These are phyloP conservation scores for Canariomyces notabilis DNA, from an alignment of 2,329 filamentous ascomycete genomes.

Conservation along the genomic window DNA sequence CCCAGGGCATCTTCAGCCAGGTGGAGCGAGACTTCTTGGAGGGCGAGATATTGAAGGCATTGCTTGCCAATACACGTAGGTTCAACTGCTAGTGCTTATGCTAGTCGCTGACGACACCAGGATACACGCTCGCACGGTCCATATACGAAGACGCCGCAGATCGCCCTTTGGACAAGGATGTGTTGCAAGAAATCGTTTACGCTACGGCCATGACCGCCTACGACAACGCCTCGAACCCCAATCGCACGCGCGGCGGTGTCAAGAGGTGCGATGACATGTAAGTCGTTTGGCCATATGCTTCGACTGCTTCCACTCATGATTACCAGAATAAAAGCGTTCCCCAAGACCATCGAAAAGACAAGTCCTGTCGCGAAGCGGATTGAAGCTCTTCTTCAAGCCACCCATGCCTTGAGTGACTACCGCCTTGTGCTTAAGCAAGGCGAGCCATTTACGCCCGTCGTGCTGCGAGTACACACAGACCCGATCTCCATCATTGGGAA, in stretches of 20 bases:
- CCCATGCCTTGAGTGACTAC: constrained; percentile 71
- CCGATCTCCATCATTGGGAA: constrained; percentile 68
- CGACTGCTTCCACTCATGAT: constrained; percentile 2
- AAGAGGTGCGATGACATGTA: constrained; percentile 74
- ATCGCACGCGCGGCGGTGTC: constrained; percentile 68
- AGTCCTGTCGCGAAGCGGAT: constrained; percentile 48
- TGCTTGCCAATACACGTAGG: constrained; percentile 59
- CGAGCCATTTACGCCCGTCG: constrained; percentile 73
- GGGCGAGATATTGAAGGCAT: constrained; percentile 62
- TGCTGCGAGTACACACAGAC: constrained; percentile 70
- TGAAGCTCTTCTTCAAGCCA: constrained; percentile 63
- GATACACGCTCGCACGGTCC: constrained; percentile 57
- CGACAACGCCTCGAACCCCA: constrained; percentile 78
- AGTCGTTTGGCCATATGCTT: not conserved
- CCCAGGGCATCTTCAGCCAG: constrained; percentile 53
- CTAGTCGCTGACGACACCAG: constrained; percentile 35
- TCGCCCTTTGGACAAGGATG: constrained; percentile 42
- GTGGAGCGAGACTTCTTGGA: constrained; percentile 60
- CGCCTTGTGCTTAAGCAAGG: constrained; percentile 73
- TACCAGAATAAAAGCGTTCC: constrained; percentile 58
- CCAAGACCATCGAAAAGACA: constrained; percentile 49
- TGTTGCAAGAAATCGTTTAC: constrained; percentile 57
- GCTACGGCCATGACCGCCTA: constrained; percentile 64
- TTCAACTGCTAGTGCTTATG: constrained; percentile 8
- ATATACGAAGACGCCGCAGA: constrained; percentile 53